Base-by-base conservation (phyloP, 2,329 filamentous ascomycete species). In the Hypoxylon sp. region DNA sequence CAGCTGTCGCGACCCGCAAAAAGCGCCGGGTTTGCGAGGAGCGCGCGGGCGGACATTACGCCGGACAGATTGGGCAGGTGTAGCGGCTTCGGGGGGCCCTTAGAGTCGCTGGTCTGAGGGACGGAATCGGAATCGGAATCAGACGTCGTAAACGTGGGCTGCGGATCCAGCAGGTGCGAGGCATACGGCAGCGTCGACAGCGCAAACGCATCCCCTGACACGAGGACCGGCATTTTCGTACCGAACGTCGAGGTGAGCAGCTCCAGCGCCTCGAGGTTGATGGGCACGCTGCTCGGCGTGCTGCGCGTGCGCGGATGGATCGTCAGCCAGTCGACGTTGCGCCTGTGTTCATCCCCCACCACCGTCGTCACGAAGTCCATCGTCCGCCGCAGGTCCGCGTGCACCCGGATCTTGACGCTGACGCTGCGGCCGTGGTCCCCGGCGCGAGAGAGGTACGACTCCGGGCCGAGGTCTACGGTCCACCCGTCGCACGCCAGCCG, bases 351-450 rank as follows among this genome's bases (percentile, higher is more conserved):
- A 60, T 86, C 82, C 1, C 82, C 83, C 48, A 91, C 79, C 7
- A 91, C 86, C 0, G 85, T 85, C 56, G 84, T 82, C 55, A 92
- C 81, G 71, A 89, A 91, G 70, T 87, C 84, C 56, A 89, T 81
- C 4, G 85, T 87, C 74, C 78, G 81, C 48, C 85, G 79, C 10
- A 91, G 71, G 71, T 92, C 88, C 49, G 84, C 83, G 71, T 91
- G 88, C 6, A 92, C 83, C 2, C 89, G 80, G 43, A 91, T 91
- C 78, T 92, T 91, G 67, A 91, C 86, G 73, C 88, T 91, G 11
- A 92, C 84, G 68, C 85, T 89, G 61, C 85, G 75, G 0, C 84
- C 85, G 5, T 52, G 62, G 55, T 75, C 81, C 13, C 80, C 74
- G n/a, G n/a, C 26, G 6, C n/a, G 47, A n/a, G n/a, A 8, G 26